Evolutionary conservation across 352 stramenopile genomes (phyloP), one percentile per base, ranked within the genome.

Genomic region (Peronospora destructor): DNA sequence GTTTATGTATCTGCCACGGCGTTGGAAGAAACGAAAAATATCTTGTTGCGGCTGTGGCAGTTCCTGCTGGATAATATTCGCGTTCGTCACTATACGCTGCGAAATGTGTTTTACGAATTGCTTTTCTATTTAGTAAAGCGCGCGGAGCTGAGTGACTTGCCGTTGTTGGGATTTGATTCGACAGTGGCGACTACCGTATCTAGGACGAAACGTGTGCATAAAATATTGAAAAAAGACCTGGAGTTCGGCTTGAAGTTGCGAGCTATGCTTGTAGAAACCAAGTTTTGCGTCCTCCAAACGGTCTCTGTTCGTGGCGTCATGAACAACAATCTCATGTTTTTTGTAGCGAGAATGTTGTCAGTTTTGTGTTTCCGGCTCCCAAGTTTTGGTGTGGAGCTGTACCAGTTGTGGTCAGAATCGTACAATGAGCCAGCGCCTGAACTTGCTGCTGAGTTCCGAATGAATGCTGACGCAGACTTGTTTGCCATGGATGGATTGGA

Each of bases 271-370:
- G 82, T 94, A 16, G 84, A 94, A 57, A 94, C 82, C 21, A 92
- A 93, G 53, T 92, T 81, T 50, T 94, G 81, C 40, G 82, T 94
- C 1, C 70, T 94, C 11, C 84, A 94, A 49, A 91, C 84, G 1
- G 82, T 94, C 0, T 90, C 76, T 8, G 84, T 94, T 3, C 81
- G 82, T 37, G 84, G 84, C 33, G 84, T 94, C 19, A 94, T 94
- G 84, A 93, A 92, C 71, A 93, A 93, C 68, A 94, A 94, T 50
- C 58, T 94, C 13, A 92, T 94, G 82, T 94, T 94, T 57, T 94
- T 94, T 25, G 84, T 91, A 21, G 84, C 81, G 9, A 63, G 84
- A 43, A 93, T 94, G 75, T 57, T 94, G 11, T 94, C 84, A 13
- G 82, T 93, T 19, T 53, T 94, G 17, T 93, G 81, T 43, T 94